Evolutionary conservation across 148 eudicot genomes (phyloP).

Genomic region (Dysphania ambrosioides): DNA sequence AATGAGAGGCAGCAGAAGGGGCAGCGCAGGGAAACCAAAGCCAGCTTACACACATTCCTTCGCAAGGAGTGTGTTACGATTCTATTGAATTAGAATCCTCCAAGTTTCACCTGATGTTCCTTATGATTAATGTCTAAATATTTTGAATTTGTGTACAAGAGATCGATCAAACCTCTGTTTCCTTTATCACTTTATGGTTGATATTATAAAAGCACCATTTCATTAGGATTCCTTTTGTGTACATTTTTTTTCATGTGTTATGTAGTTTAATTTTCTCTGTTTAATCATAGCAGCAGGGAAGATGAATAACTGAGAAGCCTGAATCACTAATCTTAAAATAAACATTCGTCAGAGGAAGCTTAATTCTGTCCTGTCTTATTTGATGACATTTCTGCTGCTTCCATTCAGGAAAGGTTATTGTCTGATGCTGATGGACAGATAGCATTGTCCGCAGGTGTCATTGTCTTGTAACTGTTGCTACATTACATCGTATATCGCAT

Average conservation of each 20-base stretch:
- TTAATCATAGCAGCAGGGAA: conserved; percentile 5
- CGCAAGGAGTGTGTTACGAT: conserved; percentile 42
- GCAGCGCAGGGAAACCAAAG: conserved; percentile 36
- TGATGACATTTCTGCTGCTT: conserved; percentile 9
- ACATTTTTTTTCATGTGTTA: background rate
- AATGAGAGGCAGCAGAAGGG: conserved; percentile 62
- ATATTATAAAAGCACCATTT: too few relatives aligned
- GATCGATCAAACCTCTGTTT: conserved; percentile 17
- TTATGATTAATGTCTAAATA: conserved; percentile 26
- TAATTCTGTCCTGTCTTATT: conserved; percentile 8
- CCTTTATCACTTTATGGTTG: too few relatives aligned
- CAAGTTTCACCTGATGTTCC: conserved; percentile 37
- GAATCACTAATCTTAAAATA: conserved; percentile 5
- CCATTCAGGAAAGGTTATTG: background rate
- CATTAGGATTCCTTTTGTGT: background rate
- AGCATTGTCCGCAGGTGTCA: conserved; percentile 1
- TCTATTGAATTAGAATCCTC: conserved; percentile 39
- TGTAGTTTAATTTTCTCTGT: conserved; percentile 8
- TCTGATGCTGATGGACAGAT: conserved; percentile 19
- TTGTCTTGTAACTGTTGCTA: background rate
- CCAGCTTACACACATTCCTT: conserved; percentile 39
- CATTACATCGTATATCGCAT: background rate
- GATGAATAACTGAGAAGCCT: background rate
- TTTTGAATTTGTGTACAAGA: conserved; percentile 38
- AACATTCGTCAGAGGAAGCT: conserved; percentile 7